Evolutionary conservation across 2,329 filamentous ascomycete genomes (phyloP), one percentile per base, ranked within the genome.

Genomic region (Mycosphaerella arachidis): DNA sequence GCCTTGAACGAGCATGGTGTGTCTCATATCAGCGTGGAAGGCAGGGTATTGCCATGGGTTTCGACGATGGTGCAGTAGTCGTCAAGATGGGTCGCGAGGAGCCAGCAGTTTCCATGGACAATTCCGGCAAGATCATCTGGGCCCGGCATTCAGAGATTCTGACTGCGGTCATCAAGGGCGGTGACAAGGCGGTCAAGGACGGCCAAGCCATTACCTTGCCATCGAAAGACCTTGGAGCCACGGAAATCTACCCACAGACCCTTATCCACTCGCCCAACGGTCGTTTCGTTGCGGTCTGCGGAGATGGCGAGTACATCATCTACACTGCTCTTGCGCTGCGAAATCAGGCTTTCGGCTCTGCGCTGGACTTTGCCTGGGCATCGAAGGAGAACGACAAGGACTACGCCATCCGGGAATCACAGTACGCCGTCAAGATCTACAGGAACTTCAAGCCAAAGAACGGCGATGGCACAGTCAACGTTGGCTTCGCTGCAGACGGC

Each of bases 341-440:
- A 73, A 97, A 99, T 78, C 97, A 97, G 80, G 92, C 92, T 3
- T 99, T 99, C 71, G 94, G 94, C 24, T 92, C 91, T 45, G 94
- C 93, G 6, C 79, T 97, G 55, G 94, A 99, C 77, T 99, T 99
- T 74, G 92, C 90, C 10, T 99, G 94, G 94, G 93, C 89, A 0
- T 91, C 90, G 48, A 97, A 96, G 77, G 93, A 97, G 60, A 96
- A 97, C 77, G 96, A 91, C 79, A 97, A 97, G 75, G 94, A 99
- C 75, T 97, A 96, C 72, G 94, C 94, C 43, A 97, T 99, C 68
- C 88, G 94, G 37, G 94, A 99, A 77, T 97, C 92, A 4, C 79
- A 89, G 30, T 96, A 93, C 53, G 96, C 90, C 70, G 92, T 99
- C 70, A 97, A 97, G 81, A 86, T 97, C 37, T 97, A 94, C 83